Base-by-base conservation (phyloP, 805 yeast genomes). In the Danielozyma ontarioensis region DNA sequence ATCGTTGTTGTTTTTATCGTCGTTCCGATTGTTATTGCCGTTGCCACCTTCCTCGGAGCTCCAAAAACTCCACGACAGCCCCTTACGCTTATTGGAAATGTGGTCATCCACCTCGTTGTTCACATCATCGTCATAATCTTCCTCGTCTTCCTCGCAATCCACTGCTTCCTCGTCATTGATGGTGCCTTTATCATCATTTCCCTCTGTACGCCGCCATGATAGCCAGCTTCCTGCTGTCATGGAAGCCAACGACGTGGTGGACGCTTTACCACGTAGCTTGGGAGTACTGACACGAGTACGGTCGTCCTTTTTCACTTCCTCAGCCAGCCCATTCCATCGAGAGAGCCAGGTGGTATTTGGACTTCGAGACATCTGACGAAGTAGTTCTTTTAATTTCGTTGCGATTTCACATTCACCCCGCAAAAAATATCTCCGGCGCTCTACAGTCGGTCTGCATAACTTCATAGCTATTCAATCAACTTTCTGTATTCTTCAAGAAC, bases 61-160 rank as follows among this genome's bases (percentile, higher is more conserved):
- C 70, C 71, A 64, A 39, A 65, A 64, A 14, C 49, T 46, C 70
- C 70, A 64, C 29, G 51, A 31, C 23, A 50, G 44, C 43, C 48
- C 56, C 45, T 45, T 59, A 13, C 53, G 41, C 36, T 38, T 30
- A 23, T 40, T 29, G 14, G 40, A 17, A 3, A 53, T 46, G 27
- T 57, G 59, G 26, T 62, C 68, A 25, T 55, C 63, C 3, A 57
- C 42, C 30, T 56, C 67, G 35, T 61, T 58, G 7, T 46, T 50
- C 4, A 44, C 47, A 17, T 47, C 45, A 17, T 50, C 48, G 11
- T 46, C 53, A 3, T 41, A 38, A 12, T 45, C 47, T 7, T 38
- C 41, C 7, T 29, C 33, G 23, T 32, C 27, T 10, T 28, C 24
- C 11, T 27, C 32, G 13, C 22, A 28, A 4, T 30, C 41, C 17